Evolutionary conservation across 176 grass and related monocot species (phyloP), one percentile per base, ranked within the genome.

Genomic region (Lolium rigidum): DNA sequence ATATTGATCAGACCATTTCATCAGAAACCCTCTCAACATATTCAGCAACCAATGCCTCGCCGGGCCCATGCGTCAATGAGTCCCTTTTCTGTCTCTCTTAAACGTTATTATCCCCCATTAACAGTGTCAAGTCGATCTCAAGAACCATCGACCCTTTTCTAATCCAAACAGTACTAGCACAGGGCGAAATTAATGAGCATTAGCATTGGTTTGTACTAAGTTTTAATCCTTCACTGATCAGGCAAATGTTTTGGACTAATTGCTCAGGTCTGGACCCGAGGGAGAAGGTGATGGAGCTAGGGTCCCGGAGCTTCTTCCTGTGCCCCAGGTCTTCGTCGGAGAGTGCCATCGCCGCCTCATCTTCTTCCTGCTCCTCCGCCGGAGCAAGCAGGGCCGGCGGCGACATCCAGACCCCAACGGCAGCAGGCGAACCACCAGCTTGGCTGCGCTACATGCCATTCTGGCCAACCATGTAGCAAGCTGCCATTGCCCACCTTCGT

Each of bases 261-360:
- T 58, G 44, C 9, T 61, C 50, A 96, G 94, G 88, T 88, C 83
- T 96, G 84, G 80, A 93, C 87, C 82, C 86, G 7, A 91, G 73
- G 54, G 94, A 96, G 82, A 92, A 91, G 47, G 73, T 96, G 22
- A 84, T 95, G 74, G 84, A 80, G n/a, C 86, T 92, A 82, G 97
- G 94, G 15, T 94, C 97, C 59, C 91, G 97, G 47, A 96, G 91
- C 88, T 99, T 99, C 90, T 99, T 99, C 87, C 92, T 99, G 43
- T 99, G 97, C 17, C 82, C 85, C 24, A 96, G 87, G 60, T 75
- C 82, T 50, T 70, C 79, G 16, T 70, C 78, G 56, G 84, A 77
- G 21, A 65, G 60, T 10, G 88, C 65, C 47, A 54, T 58, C 37
- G 5, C 51, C 8, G 5, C 51, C 8, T 18, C 72, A 21, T 54